A percentile compares a stretch with the other conserved stretches of the same genome.
Conservation (phyloP, 192 early-diverging fungal genomes). For the Podila clonocystis region DNA sequence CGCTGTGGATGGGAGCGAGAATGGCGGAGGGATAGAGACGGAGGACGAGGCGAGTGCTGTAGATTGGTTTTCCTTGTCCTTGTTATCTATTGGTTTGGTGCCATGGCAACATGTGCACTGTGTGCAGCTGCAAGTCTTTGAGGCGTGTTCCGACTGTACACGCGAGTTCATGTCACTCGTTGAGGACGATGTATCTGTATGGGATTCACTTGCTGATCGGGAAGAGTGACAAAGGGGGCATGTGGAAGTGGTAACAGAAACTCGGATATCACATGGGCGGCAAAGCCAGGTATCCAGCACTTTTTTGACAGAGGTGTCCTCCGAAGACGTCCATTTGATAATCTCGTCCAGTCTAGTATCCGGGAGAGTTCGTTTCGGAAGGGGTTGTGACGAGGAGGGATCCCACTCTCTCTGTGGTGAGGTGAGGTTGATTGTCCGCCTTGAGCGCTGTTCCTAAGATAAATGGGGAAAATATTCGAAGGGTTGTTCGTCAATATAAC, state of each 20-base stretch:
- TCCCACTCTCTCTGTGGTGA: neutral
- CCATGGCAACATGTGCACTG: neutral
- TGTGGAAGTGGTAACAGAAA: neutral
- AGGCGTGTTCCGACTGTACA: neutral
- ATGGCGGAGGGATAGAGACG: constrained; percentile 2
- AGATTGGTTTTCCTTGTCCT: neutral
- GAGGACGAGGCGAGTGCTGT: neutral
- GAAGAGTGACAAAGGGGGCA: constrained; percentile 6
- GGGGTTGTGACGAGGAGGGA: neutral
- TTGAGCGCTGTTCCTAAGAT: too few species aligned
- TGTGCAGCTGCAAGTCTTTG: constrained; percentile 1
- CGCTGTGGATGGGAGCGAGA: constrained; percentile 5
- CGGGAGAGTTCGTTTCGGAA: neutral
- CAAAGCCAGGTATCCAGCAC: constrained; percentile 14
- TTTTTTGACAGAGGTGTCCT: neutral
- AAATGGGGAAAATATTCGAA: too few species aligned
- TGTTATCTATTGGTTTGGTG: neutral
- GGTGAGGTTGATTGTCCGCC: too few species aligned
- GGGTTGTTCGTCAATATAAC: too few species aligned
- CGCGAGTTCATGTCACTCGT: too few species aligned
- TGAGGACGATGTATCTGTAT: too few species aligned
- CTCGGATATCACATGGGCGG: neutral
- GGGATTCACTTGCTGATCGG: constrained; percentile 6
- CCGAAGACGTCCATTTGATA: constrained; percentile 20
- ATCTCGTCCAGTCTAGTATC: constrained; percentile 35